Evolutionary conservation across 768 basidiomycete genomes (phyloP).

Genomic region (Collybia sordida): DNA sequence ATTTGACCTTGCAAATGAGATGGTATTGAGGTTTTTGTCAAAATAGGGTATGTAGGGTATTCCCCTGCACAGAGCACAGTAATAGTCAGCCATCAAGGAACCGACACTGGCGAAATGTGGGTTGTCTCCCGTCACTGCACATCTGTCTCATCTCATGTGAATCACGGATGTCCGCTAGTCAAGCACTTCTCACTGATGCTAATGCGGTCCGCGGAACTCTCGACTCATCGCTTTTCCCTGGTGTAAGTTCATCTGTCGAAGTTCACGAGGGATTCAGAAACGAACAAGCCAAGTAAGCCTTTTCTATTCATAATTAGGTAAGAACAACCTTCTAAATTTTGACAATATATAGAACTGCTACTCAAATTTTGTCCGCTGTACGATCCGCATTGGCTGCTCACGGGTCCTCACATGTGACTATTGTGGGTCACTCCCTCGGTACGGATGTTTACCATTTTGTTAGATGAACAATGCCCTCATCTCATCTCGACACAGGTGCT

Average conservation of each 20-base stretch:
- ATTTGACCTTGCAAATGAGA: background rate
- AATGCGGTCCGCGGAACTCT: constrained; percentile 30
- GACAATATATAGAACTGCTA: constrained; percentile 33
- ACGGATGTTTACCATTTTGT: background rate
- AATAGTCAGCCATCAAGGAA: constrained; percentile 45
- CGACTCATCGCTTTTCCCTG: constrained; percentile 44
- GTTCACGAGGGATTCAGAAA: constrained; percentile 45
- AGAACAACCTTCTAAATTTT: background rate
- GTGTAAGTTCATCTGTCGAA: constrained; percentile 36
- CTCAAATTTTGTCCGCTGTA: constrained; percentile 40
- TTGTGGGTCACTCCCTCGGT: constrained; percentile 50
- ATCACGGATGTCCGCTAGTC: constrained; percentile 18
- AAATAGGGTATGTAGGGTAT: constrained; percentile 24
- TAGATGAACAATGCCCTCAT: background rate
- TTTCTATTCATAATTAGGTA: background rate
- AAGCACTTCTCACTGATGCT: constrained; percentile 37
- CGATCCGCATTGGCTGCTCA: constrained; percentile 31
- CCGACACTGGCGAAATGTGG: constrained; percentile 35
- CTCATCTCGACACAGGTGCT: constrained; percentile 31
- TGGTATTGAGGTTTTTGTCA: background rate
- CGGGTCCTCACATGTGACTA: constrained; percentile 34
- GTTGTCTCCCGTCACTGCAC: constrained; percentile 3
- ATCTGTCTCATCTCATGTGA: background rate
- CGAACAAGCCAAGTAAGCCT: constrained; percentile 37
- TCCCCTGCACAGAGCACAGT: constrained; percentile 31